These are phyloP conservation scores for Perkinsela sp. DNA, from an alignment of 208 protist genomes.

Conservation along the genomic window DNA sequence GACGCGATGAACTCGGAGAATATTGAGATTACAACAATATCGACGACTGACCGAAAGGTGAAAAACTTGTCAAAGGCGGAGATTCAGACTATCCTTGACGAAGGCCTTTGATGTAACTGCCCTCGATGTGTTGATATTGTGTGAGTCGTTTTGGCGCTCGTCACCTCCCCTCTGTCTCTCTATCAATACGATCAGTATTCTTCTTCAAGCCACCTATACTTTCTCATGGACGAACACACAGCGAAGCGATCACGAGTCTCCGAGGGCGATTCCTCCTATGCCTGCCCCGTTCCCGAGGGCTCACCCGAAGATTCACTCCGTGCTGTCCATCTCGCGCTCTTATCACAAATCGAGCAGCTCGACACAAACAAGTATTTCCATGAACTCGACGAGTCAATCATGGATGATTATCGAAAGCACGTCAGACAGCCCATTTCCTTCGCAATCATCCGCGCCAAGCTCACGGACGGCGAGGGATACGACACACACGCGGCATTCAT, in stretches of 20 bases:
- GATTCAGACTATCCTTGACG: conserved; percentile 61
- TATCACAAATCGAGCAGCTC: neutral
- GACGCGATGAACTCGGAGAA: conserved; percentile 86
- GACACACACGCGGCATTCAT: neutral
- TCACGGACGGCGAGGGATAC: neutral
- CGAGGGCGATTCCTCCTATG: too few relatives aligned
- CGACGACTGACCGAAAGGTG: conserved; percentile 33
- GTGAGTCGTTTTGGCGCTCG: too few relatives aligned
- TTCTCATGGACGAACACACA: too few relatives aligned
- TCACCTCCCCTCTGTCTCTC: too few relatives aligned
- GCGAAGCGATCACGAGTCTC: too few relatives aligned
- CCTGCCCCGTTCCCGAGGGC: too few relatives aligned
- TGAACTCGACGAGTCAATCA: neutral
- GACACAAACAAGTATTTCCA: neutral
- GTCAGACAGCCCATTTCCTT: neutral
- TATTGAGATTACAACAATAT: conserved; percentile 77
- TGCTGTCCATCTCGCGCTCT: neutral
- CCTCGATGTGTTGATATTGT: too few relatives aligned
- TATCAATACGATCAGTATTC: too few relatives aligned
- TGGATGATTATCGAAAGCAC: neutral
- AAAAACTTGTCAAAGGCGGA: conserved; percentile 54
- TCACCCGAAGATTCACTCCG: too few relatives aligned
- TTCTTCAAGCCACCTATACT: too few relatives aligned
- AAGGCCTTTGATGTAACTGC: too few relatives aligned
- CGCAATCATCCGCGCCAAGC: neutral